Base-by-base conservation (phyloP, 306 rosid genomes). In the Casuarina cunninghamiana region DNA sequence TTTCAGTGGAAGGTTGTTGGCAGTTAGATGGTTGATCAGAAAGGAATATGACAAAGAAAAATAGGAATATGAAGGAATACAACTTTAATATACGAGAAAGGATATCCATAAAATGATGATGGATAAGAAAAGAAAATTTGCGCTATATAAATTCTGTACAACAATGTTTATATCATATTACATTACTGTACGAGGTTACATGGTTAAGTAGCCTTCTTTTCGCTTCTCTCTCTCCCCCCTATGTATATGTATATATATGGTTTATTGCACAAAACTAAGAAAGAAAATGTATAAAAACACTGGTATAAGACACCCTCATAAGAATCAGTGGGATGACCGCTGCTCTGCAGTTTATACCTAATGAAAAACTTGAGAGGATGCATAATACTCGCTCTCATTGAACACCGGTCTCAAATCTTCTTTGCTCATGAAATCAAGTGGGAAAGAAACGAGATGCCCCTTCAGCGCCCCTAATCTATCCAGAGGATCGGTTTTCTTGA, bases 361-460 rank as follows among this genome's bases (percentile, higher is more conserved):
- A 81, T 89, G 97, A 79, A 95, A 95, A 72, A 95, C 99, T 77
- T 89, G 97, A 84, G 97, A 73, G 8, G 91, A 71, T 1, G 99
- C 97, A 65, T 95, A 93, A 75, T 95, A 95, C 82, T 95, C 98
- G 54, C 99, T 93, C 79, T 93, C 97, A 53, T 86, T 95, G 84
- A 95, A 93, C 39, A 90, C 93, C 38, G 99, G 99, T 87, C 97
- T 86, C n/a, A 95, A 82, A 78, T 88, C 97, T 93, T 95, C 99
- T 72, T 88, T 85, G 86, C 90, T 78, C 90, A 95, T 88, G 85
- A 95, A 95, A 77, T 95, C 96, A 84, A 95, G 79, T 26, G 99
- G 95, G 84, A 91, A 93, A 32, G 96, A 93, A 53, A 93, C 99
- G 19, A 95, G 98, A 83, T 95, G 98, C 43, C 98, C 99, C 82